Evolutionary conservation across 306 rosid species (phyloP).

Genomic region (Dalbergia oliveri): DNA sequence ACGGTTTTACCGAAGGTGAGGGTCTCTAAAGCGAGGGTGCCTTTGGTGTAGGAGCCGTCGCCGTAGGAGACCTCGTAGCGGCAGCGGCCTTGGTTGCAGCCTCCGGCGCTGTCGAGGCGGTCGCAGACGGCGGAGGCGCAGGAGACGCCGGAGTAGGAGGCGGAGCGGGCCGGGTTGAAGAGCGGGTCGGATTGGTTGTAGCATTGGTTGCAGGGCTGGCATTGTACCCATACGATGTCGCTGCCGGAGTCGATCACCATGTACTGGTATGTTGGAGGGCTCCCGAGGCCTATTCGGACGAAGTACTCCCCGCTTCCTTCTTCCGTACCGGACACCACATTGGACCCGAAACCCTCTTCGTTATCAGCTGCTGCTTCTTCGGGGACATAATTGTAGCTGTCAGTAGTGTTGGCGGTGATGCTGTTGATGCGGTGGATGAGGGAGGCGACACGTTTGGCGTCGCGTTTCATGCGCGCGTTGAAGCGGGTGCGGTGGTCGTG

Average conservation of each 20-base stretch:
- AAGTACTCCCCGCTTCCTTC: constrained; percentile 93
- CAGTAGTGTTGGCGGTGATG: background rate
- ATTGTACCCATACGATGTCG: constrained; percentile 91
- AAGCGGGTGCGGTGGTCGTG: constrained; percentile 42
- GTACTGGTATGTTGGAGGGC: constrained; percentile 79
- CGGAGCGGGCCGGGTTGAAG: constrained; percentile 78
- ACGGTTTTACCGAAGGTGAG: constrained; percentile 68
- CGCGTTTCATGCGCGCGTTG: constrained; percentile 64
- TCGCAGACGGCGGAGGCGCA: constrained; percentile 73
- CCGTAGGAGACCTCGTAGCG: constrained; percentile 80
- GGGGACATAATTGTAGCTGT: background rate
- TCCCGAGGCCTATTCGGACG: constrained; percentile 80
- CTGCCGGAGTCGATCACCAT: constrained; percentile 90
- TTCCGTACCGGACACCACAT: constrained; percentile 79
- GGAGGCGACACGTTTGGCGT: constrained; percentile 56
- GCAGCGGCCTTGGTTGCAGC: constrained; percentile 71
- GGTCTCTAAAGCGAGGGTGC: constrained; percentile 85
- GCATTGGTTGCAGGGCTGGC: constrained; percentile 81
- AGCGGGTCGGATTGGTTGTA: constrained; percentile 89
- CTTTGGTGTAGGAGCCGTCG: constrained; percentile 87
- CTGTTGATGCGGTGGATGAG: constrained; percentile 45
- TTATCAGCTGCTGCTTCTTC: constrained; percentile 6
- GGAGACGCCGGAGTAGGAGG: constrained; percentile 68
- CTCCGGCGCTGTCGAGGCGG: constrained; percentile 68
- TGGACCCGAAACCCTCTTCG: constrained; percentile 65